phyloP scores from a whole-genome alignment of 345 rosid species.

The Arabis hirsuta region DNA sequence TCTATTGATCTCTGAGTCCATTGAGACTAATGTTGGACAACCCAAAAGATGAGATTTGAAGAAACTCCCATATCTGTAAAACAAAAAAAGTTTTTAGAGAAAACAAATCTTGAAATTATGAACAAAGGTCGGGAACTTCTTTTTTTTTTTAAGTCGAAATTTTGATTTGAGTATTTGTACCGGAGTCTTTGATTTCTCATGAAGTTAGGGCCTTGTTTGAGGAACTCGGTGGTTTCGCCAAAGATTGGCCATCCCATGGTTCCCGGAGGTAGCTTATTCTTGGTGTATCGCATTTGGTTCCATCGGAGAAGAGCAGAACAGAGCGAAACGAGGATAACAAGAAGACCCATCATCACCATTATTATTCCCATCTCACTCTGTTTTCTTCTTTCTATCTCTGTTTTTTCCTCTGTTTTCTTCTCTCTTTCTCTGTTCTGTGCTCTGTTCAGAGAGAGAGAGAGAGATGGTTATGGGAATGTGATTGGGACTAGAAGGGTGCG shows the following conservation, averaged over 20 bases:
- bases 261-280: constrained; percentile 77
- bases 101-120: no score
- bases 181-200: constrained; percentile 73
- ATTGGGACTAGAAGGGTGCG: constrained; percentile 28
- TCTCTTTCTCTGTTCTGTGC: not conserved
- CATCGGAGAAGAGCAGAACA: constrained; percentile 69
- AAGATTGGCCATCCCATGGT: constrained; percentile 95
- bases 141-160: constrained; percentile 11
- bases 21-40: constrained; percentile 74
- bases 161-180: constrained; percentile 39
- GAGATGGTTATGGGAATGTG: constrained; percentile 18
- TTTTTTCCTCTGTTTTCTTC: not conserved
- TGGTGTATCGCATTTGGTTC: constrained; percentile 67
- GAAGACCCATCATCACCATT: constrained; percentile 44
- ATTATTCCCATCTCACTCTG: constrained; percentile 49
- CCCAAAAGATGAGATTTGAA: constrained; percentile 89
- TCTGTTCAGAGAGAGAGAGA: constrained; percentile 21
- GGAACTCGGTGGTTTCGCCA: constrained; percentile 83
- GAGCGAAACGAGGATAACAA: constrained; percentile 45
- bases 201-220: constrained; percentile 78
- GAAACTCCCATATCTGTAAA: constrained; percentile 67
- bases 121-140: no score
- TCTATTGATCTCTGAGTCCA: constrained; percentile 83
- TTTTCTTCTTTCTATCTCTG: constrained; percentile 13
- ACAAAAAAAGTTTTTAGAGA: no score